Conservation (phyloP, 208 protist genomes). For the Leishmania aethiopica region DNA sequence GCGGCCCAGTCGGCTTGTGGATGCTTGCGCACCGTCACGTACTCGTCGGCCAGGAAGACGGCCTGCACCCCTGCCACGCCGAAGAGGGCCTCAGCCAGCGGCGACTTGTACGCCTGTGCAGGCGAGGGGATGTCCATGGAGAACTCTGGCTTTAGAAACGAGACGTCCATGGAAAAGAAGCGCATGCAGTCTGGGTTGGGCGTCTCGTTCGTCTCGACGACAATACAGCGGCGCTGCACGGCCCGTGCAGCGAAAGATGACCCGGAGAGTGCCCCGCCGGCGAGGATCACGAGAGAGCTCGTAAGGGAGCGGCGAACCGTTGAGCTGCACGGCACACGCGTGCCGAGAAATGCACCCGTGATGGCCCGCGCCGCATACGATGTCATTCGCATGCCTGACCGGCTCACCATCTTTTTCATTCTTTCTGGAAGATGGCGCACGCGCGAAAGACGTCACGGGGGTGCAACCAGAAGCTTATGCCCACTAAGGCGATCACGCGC, state of each 20-base stretch:
- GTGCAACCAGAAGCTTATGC: neutral
- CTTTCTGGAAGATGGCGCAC: too few species aligned
- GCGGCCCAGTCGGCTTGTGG: slow-evolving; percentile 55
- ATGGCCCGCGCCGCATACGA: neutral
- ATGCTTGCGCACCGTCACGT: slow-evolving; percentile 75
- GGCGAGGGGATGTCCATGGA: slow-evolving; percentile 76
- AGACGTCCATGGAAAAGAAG: slow-evolving; percentile 89
- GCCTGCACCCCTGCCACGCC: slow-evolving; percentile 67
- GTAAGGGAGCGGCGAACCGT: neutral
- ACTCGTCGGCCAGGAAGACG: slow-evolving; percentile 83
- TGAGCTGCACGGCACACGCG: neutral
- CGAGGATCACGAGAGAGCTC: neutral
- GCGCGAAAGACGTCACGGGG: neutral
- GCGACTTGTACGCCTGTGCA: slow-evolving; percentile 73
- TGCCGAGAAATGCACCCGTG: neutral
- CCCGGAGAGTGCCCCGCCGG: neutral
- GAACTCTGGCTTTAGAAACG: slow-evolving; percentile 76
- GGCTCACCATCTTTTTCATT: neutral
- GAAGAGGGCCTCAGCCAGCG: slow-evolving; percentile 72
- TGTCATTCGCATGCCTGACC: neutral
- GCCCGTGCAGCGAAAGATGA: neutral
- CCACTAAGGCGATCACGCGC: neutral
- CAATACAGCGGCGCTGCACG: slow-evolving; percentile 34
- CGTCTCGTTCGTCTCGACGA: slow-evolving; percentile 82
- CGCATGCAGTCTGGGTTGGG: slow-evolving; percentile 87